Base-by-base conservation (phyloP, 345 rosid species). In the Theobroma cacao region DNA sequence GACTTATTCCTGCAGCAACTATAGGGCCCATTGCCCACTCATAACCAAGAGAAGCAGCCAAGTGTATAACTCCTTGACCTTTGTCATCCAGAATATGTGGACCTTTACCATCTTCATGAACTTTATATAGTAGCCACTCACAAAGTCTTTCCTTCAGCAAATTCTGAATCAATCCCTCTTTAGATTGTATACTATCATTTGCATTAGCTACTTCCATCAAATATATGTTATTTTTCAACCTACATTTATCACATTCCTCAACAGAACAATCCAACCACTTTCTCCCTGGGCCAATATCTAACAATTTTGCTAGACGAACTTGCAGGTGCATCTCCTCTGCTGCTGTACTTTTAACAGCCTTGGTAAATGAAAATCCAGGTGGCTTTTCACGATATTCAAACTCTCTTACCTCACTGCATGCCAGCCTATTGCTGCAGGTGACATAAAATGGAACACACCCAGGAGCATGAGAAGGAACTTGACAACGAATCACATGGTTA, bases 331-430 rank as follows among this genome's bases (percentile, higher is more conserved):
- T 40, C 77, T 87, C 87, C 45, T 86, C 86, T 58, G 65, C 79
- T 9, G 65, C 74, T 31, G 66, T 74, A 69, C 43, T 68, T 71
- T 69, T 69, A 34, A 62, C 22, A 38, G 84, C 41, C 18, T 10
- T 5, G 58, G 79, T 67, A 55, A 22, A 72, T 36, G 71, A 30
- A 75, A 45, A 47, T 50, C 73, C 81, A n/a, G 61, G n/a, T 43
- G 86, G 86, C 75, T 77, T 80, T 83, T 86, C 90, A 68, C 75
- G 93, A 80, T 77, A 91, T 80, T 88, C 91, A 83, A 91, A 91
- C 78, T 88, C 93, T 84, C 92, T 87, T 72, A 90, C 89, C 85
- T 91, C 93, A 79, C 93, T 91, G 78, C 95, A 91, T 2, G 95
- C 92, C 68, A 88, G 79, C 82, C 93, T 90, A 79, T 91, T 87